Percentiles rank a stretch among this genome's conserved stretches.
Evolutionary conservation across 1,284 basidiomycete genomes (phyloP).

Genomic region (Tilletia indica): DNA sequence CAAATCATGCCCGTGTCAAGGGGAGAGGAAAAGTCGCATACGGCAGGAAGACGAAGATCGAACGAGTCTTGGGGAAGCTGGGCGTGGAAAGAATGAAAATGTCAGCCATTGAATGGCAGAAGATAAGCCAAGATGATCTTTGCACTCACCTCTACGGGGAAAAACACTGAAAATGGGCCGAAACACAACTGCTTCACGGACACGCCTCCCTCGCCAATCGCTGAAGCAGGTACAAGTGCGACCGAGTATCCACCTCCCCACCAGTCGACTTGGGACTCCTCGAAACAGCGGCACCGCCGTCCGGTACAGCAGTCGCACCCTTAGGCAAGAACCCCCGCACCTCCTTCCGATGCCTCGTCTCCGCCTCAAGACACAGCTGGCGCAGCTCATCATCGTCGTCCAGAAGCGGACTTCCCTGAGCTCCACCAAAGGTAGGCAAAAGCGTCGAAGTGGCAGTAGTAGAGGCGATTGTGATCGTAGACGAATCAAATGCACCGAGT

Average conservation of each 20-base stretch:
- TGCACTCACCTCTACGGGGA: not conserved
- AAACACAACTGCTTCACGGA: not conserved
- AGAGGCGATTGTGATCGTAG: no score
- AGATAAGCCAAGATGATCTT: not conserved
- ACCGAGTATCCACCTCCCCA: not conserved
- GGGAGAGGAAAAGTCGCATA: no score
- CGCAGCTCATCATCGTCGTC: conserved; percentile 33
- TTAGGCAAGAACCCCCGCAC: conserved; percentile 27
- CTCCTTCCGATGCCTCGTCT: conserved; percentile 34
- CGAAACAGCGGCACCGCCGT: not conserved
- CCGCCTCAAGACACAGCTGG: conserved; percentile 34
- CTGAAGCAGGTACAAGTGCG: conserved; percentile 15
- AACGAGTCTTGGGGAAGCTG: no score
- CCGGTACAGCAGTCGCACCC: not conserved
- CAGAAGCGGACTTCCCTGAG: not conserved
- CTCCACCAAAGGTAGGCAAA: conserved; percentile 19
- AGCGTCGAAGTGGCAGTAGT: conserved; percentile 15
- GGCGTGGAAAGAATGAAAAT: not conserved
- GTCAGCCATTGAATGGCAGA: not conserved
- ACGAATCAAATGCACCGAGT: conserved; percentile 20
- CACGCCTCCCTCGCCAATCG: not conserved
- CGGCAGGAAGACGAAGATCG: no score
- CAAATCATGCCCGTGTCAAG: no score
- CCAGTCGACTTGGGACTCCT: no score
- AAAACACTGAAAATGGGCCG: not conserved